Evolutionary conservation across 2,329 filamentous ascomycete species (phyloP), one percentile per base, ranked within the genome.

Genomic region (Fusarium bulbicola): DNA sequence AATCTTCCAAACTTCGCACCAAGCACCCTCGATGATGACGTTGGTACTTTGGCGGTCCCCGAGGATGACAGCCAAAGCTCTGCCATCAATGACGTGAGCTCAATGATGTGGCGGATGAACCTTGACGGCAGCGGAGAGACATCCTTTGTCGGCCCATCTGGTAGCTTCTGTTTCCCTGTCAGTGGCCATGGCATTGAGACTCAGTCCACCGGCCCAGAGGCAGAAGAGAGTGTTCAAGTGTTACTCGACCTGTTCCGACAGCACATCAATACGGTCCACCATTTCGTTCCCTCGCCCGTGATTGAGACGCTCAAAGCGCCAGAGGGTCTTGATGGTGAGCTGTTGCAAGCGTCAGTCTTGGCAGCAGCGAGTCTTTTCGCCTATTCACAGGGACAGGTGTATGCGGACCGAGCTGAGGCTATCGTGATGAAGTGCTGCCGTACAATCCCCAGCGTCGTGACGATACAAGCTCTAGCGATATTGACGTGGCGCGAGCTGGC

Each of bases 21-120:
- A 8, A 36, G 36, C 7, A 26, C 5, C 4, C 12, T 61, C 1
- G 30, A 24, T 7, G 36, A 45, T 13, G 39, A 13, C 42, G 0
- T 8, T 45, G 42, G 24, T 45, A 0, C 42, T 4, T 45, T 1
- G 24, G 8, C 16, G 42, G 42, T 45, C 15, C 42, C 42, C 7
- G 24, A 36, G 34, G 34, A 61, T 1, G 28, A 36, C 20, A 26
- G 9, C 24, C 30, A 54, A n/a, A 28, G n/a, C 12, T 61, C 59
- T 15, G 59, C 59, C 18, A 36, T 61, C 15, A 20, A 61, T 11
- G 59, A 61, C 0, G 47, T 61, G n/a, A 61, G 59, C 37, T 43
- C 47, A 5, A 61, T 54, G 59, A 54, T 56, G 59, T 56, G 59
- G 59, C 47, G 59, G 24, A 57, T 57, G 54, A 57, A 43, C 10